These are phyloP conservation scores for Adiantum capillusveneris DNA, from an alignment of 75 land plant species.

Conservation along the genomic window DNA sequence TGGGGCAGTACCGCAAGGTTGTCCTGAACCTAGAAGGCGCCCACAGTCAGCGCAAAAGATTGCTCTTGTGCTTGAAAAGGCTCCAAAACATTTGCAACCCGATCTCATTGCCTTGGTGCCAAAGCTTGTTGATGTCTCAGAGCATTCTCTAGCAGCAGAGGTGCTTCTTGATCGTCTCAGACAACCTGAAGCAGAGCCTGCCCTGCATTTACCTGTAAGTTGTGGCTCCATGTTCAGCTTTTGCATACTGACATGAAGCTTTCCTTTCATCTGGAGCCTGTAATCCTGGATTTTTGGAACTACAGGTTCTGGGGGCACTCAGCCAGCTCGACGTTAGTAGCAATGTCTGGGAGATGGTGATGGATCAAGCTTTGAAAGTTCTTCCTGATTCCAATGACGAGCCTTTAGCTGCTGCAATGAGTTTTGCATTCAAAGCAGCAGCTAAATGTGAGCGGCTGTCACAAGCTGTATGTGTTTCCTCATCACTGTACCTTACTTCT, in stretches of 20 bases:
- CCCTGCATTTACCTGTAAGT: slow-evolving; percentile 17
- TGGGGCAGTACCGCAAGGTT: slow-evolving; percentile 45
- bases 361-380: slow-evolving; percentile 28
- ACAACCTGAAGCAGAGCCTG: slow-evolving; percentile 26
- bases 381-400: slow-evolving; percentile 32
- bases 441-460: slow-evolving; percentile 29
- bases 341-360: slow-evolving; percentile 38
- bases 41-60: slow-evolving; percentile 45
- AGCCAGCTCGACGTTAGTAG: slow-evolving; percentile 31
- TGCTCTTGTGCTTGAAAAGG: slow-evolving; percentile 32
- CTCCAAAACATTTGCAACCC: slow-evolving; percentile 39
- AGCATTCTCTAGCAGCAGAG: slow-evolving; percentile 31
- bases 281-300: too few relatives aligned
- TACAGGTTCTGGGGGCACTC: slow-evolving; percentile 33
- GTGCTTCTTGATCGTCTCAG: slow-evolving; percentile 25
- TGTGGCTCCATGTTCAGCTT: too few relatives aligned
- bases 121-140: slow-evolving; percentile 40
- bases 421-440: slow-evolving; percentile 40
- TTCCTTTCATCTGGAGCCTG: too few relatives aligned
- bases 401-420: slow-evolving; percentile 30
- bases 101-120: slow-evolving; percentile 40
- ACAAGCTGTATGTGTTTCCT: slow-evolving; percentile 28
- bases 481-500: not conserved
- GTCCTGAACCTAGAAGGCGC: slow-evolving; percentile 36
- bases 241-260: not conserved